Evolutionary conservation across 441 rosid species (phyloP).

Genomic region (Euphorbia celastroides): DNA sequence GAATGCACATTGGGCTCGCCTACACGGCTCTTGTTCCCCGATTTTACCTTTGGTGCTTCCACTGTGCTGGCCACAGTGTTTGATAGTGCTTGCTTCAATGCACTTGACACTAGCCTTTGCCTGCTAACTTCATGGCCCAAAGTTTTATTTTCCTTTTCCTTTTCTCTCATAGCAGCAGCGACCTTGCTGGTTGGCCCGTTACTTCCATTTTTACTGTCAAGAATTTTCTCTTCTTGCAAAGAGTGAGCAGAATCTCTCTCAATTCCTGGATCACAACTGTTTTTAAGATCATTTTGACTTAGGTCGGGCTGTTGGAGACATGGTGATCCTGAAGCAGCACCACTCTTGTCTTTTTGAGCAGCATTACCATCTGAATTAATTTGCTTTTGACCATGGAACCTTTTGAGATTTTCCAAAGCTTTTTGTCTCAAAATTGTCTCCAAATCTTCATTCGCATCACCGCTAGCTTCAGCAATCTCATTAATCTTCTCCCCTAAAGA

Average conservation of each 20-base stretch:
- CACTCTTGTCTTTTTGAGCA: constrained; percentile 23
- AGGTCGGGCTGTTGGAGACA: constrained; percentile 17
- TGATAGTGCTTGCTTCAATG: constrained; percentile 29
- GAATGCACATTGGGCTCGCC: constrained; percentile 22
- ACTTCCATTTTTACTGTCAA: background rate
- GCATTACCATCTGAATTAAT: constrained; percentile 16
- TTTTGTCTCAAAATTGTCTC: constrained; percentile 63
- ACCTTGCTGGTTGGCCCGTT: constrained; percentile 13
- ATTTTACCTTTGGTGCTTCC: constrained; percentile 25
- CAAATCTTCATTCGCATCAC: constrained; percentile 33
- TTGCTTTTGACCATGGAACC: constrained; percentile 42
- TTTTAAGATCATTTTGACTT: constrained; percentile 17
- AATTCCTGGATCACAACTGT: constrained; percentile 17
- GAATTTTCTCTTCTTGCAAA: constrained; percentile 4
- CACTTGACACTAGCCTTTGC: constrained; percentile 33
- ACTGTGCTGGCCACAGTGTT: constrained; percentile 14
- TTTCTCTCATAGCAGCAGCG: constrained; percentile 19
- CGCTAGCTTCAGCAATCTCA: constrained; percentile 24
- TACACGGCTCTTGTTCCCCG: constrained; percentile 25
- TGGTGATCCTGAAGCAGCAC: constrained; percentile 18
- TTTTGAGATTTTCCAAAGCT: constrained; percentile 72
- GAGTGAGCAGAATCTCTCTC: constrained; percentile 9
- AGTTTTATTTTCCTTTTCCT: constrained; percentile 20
- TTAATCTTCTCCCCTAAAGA: constrained; percentile 17
- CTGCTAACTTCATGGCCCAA: constrained; percentile 25